Base-by-base conservation (phyloP, 331 rosid genomes). In the Pyrus hybrid region DNA sequence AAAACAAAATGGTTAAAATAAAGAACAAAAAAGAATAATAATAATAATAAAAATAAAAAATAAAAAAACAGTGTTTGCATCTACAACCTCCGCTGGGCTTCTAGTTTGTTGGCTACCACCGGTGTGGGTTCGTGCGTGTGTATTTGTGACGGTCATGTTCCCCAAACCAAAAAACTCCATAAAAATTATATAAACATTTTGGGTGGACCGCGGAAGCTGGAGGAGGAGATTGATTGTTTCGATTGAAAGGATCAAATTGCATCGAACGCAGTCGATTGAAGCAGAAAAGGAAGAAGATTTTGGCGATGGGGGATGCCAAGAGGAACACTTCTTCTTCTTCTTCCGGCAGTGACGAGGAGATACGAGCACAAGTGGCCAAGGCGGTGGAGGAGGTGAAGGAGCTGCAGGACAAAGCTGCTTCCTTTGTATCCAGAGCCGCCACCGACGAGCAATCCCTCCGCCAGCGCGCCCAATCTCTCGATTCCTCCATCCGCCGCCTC, bases 361-460 rank as follows among this genome's bases (percentile, higher is more conserved):
- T 95, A 14, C 93, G 86, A 79, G 92, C 83, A 61, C 84, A 91
- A 73, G 82, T 90, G 14, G 88, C 58, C 18, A 79, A 73, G 66
- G 88, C 81, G 8, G 41, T 92, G 22, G 99, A 95, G 71, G 89
- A 80, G 21, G 97, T 86, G 2, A 95, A 95, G 72, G 93, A 89
- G 60, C 80, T 95, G 57, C 93, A 91, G 64, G 97, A 92, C 0
- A 85, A 84, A 1, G 87, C 90, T 13, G 72, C 95, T 0, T 65
- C 84, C 62, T 83, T 88, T 83, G 72, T 92, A 79, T 82, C 88
- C 4, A 80, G 66, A 67, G n/a, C 77, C 28, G 35, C 84, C 13
- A 64, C 37, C 82, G 93, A 90, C 1, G 97, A 95, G 47, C 97
- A 85, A 45, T 86, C 91, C 41, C 93, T 95, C 7, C 93, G 97